These are phyloP conservation scores for Xerocomellus dryophilus DNA, from an alignment of 768 basidiomycete genomes.

Conservation along the genomic window DNA sequence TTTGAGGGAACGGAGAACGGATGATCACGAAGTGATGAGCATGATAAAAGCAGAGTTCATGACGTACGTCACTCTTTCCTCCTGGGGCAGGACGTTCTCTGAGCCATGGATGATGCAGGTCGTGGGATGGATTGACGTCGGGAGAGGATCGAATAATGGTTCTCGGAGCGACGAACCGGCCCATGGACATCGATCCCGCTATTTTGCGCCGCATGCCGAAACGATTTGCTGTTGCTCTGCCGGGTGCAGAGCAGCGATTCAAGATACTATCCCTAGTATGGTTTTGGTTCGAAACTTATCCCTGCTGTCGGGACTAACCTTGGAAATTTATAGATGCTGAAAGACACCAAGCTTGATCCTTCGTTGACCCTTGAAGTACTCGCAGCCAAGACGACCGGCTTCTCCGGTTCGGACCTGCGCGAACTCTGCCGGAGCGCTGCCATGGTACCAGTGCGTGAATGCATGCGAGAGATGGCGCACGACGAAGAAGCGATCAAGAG, in stretches of 20 bases:
- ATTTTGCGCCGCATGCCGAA: constrained; percentile 98
- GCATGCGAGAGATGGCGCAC: constrained; percentile 53
- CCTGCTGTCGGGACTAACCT: not conserved
- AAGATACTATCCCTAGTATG: constrained; percentile 81
- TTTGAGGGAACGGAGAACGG: constrained; percentile 78
- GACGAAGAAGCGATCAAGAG: constrained; percentile 48
- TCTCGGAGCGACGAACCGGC: constrained; percentile 93
- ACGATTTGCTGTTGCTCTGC: constrained; percentile 83
- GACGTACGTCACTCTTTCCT: constrained; percentile 55
- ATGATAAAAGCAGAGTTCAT: constrained; percentile 99
- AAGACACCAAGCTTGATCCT: constrained; percentile 65
- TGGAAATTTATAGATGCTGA: constrained; percentile 63
- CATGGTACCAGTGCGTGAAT: constrained; percentile 88
- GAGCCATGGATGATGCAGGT: constrained; percentile 38
- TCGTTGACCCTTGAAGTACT: constrained; percentile 60
- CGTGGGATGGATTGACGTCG: constrained; percentile 94
- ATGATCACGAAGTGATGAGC: constrained; percentile 95
- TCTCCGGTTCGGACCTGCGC: constrained; percentile 87
- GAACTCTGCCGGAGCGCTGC: constrained; percentile 93
- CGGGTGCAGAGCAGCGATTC: constrained; percentile 70
- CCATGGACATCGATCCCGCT: constrained; percentile 85
- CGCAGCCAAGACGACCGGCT: constrained; percentile 65
- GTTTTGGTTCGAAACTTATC: not conserved
- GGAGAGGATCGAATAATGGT: constrained; percentile 80
- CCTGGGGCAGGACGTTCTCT: not conserved